Percentiles rank a stretch among this genome's conserved stretches.
phyloP scores from a whole-genome alignment of 2,329 filamentous ascomycete species.

The Alternaria longipes region DNA sequence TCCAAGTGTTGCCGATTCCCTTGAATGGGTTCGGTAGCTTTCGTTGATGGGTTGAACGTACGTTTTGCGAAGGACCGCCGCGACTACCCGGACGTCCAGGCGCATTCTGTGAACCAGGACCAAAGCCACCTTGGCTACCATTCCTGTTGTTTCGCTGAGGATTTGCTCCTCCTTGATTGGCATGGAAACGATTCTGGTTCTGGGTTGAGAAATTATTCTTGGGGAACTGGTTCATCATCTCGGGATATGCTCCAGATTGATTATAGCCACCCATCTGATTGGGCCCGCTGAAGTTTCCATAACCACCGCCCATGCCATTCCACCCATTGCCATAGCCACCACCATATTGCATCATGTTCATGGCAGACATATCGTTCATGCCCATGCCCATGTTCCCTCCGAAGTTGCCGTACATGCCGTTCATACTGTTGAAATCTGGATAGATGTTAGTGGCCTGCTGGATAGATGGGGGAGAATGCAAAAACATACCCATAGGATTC shows the following conservation, averaged over 20 bases:
- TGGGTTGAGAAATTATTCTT: constrained; percentile 72
- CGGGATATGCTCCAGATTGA: constrained; percentile 59
- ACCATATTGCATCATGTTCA: constrained; percentile 75
- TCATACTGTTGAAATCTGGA: constrained; percentile 64
- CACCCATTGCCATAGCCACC: constrained; percentile 70
- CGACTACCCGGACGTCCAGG: constrained; percentile 45
- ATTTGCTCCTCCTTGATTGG: constrained; percentile 67
- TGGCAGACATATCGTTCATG: constrained; percentile 76
- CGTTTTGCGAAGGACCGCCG: constrained; percentile 41
- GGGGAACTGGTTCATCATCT: constrained; percentile 63
- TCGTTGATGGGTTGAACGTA: constrained; percentile 44
- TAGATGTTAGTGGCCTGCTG: constrained; percentile 24
- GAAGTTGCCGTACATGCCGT: constrained; percentile 80
- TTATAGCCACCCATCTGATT: constrained; percentile 63
- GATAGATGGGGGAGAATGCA: constrained; percentile 20
- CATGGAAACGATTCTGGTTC: constrained; percentile 79
- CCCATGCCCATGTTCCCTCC: constrained; percentile 73
- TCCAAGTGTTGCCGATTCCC: constrained; percentile 17
- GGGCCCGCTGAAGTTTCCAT: constrained; percentile 64
- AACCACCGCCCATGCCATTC: constrained; percentile 76
- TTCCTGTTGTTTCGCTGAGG: constrained; percentile 52
- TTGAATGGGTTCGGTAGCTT: constrained; percentile 19
- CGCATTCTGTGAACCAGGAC: constrained; percentile 36
- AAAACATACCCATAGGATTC: constrained; percentile 76
- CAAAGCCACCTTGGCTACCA: constrained; percentile 52